Base-by-base conservation (phyloP, 177 flowering plant genomes). In the Vitis hybrid region DNA sequence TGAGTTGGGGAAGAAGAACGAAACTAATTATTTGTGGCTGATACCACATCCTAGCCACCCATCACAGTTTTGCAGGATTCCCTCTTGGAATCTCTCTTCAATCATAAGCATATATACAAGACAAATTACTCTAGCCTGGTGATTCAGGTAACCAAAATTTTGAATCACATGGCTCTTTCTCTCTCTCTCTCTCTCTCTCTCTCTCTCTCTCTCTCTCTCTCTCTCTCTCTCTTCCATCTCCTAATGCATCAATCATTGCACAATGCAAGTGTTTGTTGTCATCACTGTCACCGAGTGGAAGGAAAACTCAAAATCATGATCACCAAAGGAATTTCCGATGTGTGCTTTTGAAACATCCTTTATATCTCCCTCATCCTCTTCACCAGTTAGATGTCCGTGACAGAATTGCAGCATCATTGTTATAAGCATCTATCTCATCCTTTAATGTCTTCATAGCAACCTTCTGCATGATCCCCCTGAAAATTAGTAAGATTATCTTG, bases 301-400 rank as follows among this genome's bases (percentile, higher is more conserved):
- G 1, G 61, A 35, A 60, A 53, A 63, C 49, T 73, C 48, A 52
- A 50, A 41, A 0, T 11, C n/a, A 49, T 10, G 12, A 63, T 35
- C 48, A 64, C 68, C 54, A 58, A 1, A 10, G 0, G 60, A 53
- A 13, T 24, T 55, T 53, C 41, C 55, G 49, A 69, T 9, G 21
- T 30, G 15, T 20, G 51, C 35, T 14, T 52, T 72, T 9, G 32
- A 66, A 13, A 55, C 54, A 51, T 69, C 56, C 20, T 71, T 61
- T 3, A 67, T 12, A 30, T 71, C 72, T 50, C 74, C 77, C 46
- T 55, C 74, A 58, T 73, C 71, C 21, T 73, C 73, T 55, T 71
- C 69, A 48, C 69, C 55, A 63, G 69, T 58, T 61, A 30, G 50
- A 63, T 3, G 30, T 46, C 70, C 17, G 56, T 10, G 12, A 63